Evolutionary conservation across 495 filamentous ascomycete species (phyloP), one percentile per base, ranked within the genome.

Genomic region (Trichoderma reesei): DNA sequence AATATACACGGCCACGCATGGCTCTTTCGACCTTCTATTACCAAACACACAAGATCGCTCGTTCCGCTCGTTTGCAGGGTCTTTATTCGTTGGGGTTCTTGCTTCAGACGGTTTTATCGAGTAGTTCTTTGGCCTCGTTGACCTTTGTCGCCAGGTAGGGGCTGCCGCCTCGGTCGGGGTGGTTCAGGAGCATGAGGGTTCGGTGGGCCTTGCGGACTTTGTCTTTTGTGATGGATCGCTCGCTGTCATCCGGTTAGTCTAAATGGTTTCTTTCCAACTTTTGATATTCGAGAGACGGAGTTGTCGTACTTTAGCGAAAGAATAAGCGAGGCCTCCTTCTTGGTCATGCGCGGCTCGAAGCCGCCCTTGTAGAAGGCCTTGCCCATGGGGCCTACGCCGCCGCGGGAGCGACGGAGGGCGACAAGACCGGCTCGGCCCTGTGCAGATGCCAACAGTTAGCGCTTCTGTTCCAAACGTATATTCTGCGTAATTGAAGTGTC

Each of bases 131-230:
- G 46, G 93, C 93, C 75, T 98, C 93, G 75, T 98, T 98, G 73
- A 98, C 89, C 74, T 98, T 98, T 56, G 91, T 96, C 9, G 94
- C 94, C 63, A 98, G 74, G 74, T 97, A 99, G 38, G 94, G 94
- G 73, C 92, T 96, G 20, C 94, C 94, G 62, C 94, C 94, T 67
- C 94, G 90, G 76, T 99, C 94, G 38, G 94, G 94, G 76, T 99
- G 94, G 78, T 99, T 99, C 66, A 95, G 80, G 62, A 99, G 83
- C 94, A 99, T 99, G 61, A 98, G 86, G 65, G 89, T 90, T 41
- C 94, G 86, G 79, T 99, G 94, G 68, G 93, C 92, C 80, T 98
- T 97, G 70, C 94, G 90, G 60, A 99, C 81, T 68, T 93, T 92
- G 46, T 96, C 91, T 78, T 95, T 96, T 63, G 86, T 91, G 68